These are phyloP conservation scores for Cymbopogon flexuosus DNA, from an alignment of 202 grass and related monocot genomes.

Conservation along the genomic window DNA sequence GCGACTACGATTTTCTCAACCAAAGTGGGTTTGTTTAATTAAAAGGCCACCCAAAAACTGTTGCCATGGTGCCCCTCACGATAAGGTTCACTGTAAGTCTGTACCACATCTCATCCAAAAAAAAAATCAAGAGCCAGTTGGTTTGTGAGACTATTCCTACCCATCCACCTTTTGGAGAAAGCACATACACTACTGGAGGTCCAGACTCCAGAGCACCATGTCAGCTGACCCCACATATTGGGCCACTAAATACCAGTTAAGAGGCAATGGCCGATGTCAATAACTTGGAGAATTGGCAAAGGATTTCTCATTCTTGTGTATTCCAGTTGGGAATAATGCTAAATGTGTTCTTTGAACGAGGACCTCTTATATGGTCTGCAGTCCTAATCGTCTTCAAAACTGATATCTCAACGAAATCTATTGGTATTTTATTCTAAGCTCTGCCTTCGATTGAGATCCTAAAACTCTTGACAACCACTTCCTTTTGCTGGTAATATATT, in stretches of 20 bases:
- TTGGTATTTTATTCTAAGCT: background rate
- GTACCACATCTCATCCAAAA: conserved; percentile 1
- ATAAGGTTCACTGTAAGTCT: background rate
- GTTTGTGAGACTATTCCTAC: conserved; percentile 7
- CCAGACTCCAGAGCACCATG: conserved; percentile 28
- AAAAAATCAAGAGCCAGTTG: conserved; percentile 11
- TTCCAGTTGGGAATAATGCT: background rate
- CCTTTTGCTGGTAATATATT: background rate
- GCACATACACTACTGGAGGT: conserved; percentile 3
- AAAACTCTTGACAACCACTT: background rate
- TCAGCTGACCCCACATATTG: conserved; percentile 4
- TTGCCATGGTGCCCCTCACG: background rate
- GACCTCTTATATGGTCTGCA: background rate
- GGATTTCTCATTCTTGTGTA: conserved; percentile 10
- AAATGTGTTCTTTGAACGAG: background rate
- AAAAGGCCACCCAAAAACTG: background rate
- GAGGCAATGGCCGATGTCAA: background rate
- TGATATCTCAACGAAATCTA: conserved; percentile 16
- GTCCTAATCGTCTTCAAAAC: background rate
- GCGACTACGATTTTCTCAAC: background rate
- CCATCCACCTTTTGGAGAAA: conserved; percentile 12
- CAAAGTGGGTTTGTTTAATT: background rate
- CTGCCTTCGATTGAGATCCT: background rate
- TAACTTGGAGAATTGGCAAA: conserved; percentile 10
- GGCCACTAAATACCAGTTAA: conserved; percentile 11